Conservation (phyloP, 768 basidiomycete species). For the Trametes cubensis region DNA sequence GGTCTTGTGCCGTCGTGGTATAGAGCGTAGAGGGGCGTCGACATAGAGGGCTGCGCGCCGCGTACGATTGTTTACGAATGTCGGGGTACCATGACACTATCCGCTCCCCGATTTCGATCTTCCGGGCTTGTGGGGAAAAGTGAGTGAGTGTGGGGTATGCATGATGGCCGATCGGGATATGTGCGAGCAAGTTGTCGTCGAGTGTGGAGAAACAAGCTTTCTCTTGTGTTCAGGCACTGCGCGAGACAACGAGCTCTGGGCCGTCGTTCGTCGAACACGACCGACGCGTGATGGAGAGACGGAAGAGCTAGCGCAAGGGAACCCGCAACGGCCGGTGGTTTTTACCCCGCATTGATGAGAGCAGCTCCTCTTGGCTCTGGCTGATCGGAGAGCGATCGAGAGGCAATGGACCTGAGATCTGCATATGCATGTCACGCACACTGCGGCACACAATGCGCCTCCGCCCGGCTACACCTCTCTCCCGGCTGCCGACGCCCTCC, state of each 20-base stretch:
- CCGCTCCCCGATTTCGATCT: background rate
- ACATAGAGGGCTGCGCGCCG: background rate
- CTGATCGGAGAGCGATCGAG: conserved; percentile 10
- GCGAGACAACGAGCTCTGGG: background rate
- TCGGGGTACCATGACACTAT: background rate
- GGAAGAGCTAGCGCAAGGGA: background rate
- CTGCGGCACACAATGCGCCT: background rate
- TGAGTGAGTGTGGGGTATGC: background rate
- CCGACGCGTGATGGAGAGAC: background rate
- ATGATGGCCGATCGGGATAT: background rate
- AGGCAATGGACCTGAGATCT: background rate
- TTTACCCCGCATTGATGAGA: conserved; percentile 13
- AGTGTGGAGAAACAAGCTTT: background rate
- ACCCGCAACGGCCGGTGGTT: conserved; percentile 6
- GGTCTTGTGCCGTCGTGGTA: background rate
- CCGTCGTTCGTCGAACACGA: background rate
- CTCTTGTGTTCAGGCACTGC: background rate
- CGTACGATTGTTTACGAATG: conserved; percentile 7
- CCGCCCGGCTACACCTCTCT: conserved; percentile 4
- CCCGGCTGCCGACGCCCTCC: background rate
- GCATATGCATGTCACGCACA: background rate
- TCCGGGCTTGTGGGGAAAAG: background rate
- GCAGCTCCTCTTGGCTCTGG: conserved; percentile 3
- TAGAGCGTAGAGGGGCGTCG: background rate
- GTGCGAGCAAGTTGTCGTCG: background rate